These are phyloP conservation scores for Aspergillus sp. DNA, from an alignment of 2,329 filamentous ascomycete species.

Conservation along the genomic window DNA sequence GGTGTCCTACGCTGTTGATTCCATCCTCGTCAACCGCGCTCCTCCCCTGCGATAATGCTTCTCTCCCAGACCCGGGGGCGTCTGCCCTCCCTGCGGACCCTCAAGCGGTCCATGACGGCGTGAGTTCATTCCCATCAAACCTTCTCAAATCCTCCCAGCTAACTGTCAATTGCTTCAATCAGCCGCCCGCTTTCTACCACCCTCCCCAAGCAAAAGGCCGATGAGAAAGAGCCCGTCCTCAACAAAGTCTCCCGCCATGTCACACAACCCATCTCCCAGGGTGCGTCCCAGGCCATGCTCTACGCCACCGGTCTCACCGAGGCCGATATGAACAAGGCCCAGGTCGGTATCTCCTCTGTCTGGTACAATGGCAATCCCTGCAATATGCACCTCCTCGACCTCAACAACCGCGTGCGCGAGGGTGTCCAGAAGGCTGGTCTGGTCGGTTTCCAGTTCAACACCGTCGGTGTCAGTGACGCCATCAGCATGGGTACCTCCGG, in stretches of 20 bases:
- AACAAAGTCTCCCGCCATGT: conserved; percentile 84
- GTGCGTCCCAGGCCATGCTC: conserved; percentile 97
- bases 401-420: conserved; percentile 75
- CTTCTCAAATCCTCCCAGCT: neutral
- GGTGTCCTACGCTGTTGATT: neutral
- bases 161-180: neutral
- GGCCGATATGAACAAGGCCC: conserved; percentile 89
- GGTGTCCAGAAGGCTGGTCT: conserved; percentile 74
- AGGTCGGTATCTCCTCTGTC: conserved; percentile 95
- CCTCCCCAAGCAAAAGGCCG: conserved; percentile 41
- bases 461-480: conserved; percentile 92
- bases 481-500: conserved; percentile 98
- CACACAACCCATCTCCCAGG: conserved; percentile 97
- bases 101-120: conserved; percentile 12
- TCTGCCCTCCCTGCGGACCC: conserved; percentile 27
- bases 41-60: conserved; percentile 22
- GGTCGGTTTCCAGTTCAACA: conserved; percentile 97
- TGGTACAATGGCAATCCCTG: conserved; percentile 99
- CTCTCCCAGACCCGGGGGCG: conserved; percentile 29
- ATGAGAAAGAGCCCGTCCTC: conserved; percentile 55
- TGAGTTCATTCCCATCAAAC: neutral
- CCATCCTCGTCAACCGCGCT: neutral
- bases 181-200: conserved; percentile 45
- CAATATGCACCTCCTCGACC: conserved; percentile 96
- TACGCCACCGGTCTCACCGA: conserved; percentile 90